A percentile compares a stretch with the other conserved stretches of the same genome.
These are phyloP conservation scores for Nemophila menziesii DNA, from an alignment of 257 asterid genomes.

Conservation along the genomic window DNA sequence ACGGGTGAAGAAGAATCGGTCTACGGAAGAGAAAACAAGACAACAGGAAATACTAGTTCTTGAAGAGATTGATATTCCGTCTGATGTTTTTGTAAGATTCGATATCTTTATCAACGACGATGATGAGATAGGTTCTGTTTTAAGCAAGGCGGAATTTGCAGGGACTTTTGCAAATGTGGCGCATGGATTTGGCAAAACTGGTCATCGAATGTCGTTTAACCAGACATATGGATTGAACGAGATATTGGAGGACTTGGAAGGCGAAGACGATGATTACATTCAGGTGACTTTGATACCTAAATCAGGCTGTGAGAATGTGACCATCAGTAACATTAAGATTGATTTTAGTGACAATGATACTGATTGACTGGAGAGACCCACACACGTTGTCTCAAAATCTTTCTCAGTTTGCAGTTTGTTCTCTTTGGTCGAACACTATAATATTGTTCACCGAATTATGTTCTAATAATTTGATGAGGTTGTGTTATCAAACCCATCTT, in stretches of 20 bases:
- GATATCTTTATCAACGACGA: conserved; percentile 43
- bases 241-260: conserved; percentile 32
- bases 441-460: too few species aligned
- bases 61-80: conserved; percentile 28
- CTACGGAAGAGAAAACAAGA: conserved; percentile 16
- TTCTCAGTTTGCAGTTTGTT: too few species aligned
- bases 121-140: conserved; percentile 17
- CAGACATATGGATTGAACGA: conserved; percentile 23
- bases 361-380: neutral
- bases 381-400: too few species aligned
- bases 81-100: conserved; percentile 18
- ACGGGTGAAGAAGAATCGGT: conserved; percentile 29
- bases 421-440: too few species aligned
- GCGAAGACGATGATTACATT: conserved; percentile 32
- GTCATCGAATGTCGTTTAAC: conserved; percentile 16
- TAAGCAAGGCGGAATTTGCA: conserved; percentile 38
- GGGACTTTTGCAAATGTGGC: conserved; percentile 32
- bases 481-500: too few species aligned
- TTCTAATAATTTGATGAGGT: too few species aligned
- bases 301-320: conserved; percentile 18
- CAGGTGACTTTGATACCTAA: conserved; percentile 36
- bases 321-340: conserved; percentile 20
- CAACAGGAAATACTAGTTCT: conserved; percentile 32
- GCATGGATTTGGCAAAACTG: conserved; percentile 8
- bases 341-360: neutral